Evolutionary conservation across 2,329 filamentous ascomycete genomes (phyloP), one percentile per base, ranked within the genome.

Genomic region (Scytalidium sp.): DNA sequence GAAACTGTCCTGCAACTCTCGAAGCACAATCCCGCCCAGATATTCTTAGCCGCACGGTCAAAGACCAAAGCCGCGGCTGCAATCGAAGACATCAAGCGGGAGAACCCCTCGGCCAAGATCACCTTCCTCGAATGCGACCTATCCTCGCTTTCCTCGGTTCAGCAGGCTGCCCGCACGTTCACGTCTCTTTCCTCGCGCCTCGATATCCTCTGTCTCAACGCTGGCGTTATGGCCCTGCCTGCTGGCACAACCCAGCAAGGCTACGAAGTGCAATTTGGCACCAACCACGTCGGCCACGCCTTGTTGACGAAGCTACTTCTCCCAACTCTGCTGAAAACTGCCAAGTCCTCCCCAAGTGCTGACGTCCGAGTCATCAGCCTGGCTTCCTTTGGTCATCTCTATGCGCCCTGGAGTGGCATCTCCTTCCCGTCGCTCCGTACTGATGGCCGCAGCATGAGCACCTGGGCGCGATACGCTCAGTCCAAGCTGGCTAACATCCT

Each of bases 211-310:
- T 66, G 76, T 50, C 69, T 69, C 41, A 75, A 76, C 50, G 74
- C 74, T 1, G 75, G 71, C 1, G 64, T 75, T 29, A 74, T 76
- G 68, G 69, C 66, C 0, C 56, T 54, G 17, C 65, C 70, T 3
- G 61, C 69, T 0, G 64, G 51, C 2, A 54, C 70, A 8, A 75
- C 72, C 4, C 57, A 61, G 21, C 70, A 78, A 17, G 74, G 75
- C 13, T 78, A 75, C 50, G 76, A 79, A 56, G 54, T 72, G 9
- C 70, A 76, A 51, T 75, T 78, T 50, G 74, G 70, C 1, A 74
- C 69, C 2, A 80, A 79, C 49, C 73, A 78, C 56, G 55, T 79
- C 36, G 74, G 75, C 15, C 74, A 78, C 46, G 72, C 75, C 4
- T 65, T 74, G 2, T 62, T 79, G 11, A 61, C 70, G n/a, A 63